A percentile compares a stretch with the other conserved stretches of the same genome.
Evolutionary conservation across 768 basidiomycete genomes (phyloP).

Genomic region (Mycena galericulata): DNA sequence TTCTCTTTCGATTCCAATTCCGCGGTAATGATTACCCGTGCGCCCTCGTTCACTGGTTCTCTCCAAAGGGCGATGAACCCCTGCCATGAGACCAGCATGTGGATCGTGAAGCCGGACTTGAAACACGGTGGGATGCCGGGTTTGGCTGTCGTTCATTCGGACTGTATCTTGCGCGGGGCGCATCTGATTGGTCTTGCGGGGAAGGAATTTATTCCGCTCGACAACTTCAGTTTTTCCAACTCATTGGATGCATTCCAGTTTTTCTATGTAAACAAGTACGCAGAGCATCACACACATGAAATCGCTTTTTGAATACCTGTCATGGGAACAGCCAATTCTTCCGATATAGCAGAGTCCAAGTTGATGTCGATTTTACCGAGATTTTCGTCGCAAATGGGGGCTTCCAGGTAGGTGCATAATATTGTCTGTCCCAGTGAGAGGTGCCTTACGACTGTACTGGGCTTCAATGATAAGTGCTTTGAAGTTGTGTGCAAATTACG

Average conservation of each 20-base stretch:
- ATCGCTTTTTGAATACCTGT: slow-evolving; percentile 27
- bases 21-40: slow-evolving; percentile 37
- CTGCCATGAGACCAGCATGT: slow-evolving; percentile 40
- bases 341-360: no score
- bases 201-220: slow-evolving; percentile 1
- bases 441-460: no score
- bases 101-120: slow-evolving; percentile 40
- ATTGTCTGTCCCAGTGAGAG: no score
- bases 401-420: no score
- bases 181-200: slow-evolving; percentile 36
- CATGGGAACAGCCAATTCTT: not conserved
- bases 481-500: no score
- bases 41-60: slow-evolving; percentile 45
- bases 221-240: slow-evolving; percentile 16
- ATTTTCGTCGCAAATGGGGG: no score
- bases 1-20: slow-evolving; percentile 41
- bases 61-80: slow-evolving; percentile 26
- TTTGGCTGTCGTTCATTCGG: slow-evolving; percentile 30
- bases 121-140: not conserved
- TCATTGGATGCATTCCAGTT: slow-evolving; percentile 36
- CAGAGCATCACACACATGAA: slow-evolving; percentile 40
- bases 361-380: no score
- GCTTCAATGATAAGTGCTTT: no score
- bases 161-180: slow-evolving; percentile 8
- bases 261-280: slow-evolving; percentile 29